Percentiles rank a stretch among this genome's conserved stretches.
Conservation (phyloP, 805 yeast genomes). For the Suhomyces pyralidae region DNA sequence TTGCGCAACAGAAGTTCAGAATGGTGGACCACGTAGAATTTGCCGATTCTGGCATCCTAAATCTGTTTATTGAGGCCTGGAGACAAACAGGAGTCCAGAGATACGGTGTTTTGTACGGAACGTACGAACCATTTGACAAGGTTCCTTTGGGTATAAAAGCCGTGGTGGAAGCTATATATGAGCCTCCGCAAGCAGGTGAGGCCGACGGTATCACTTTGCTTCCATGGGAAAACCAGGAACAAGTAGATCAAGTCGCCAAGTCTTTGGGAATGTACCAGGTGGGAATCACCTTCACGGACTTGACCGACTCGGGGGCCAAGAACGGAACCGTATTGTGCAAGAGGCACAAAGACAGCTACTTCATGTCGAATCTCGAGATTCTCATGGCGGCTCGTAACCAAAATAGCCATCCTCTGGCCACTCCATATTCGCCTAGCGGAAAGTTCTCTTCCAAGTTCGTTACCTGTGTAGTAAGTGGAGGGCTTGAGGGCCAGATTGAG, state of each 20-base stretch:
- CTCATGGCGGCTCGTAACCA: slow-evolving; percentile 82
- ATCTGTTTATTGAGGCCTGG: slow-evolving; percentile 89
- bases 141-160: slow-evolving; percentile 95
- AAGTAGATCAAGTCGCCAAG: slow-evolving; percentile 53
- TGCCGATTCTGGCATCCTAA: slow-evolving; percentile 66
- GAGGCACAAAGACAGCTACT: slow-evolving; percentile 88
- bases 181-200: slow-evolving; percentile 85
- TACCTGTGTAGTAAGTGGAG: slow-evolving; percentile 93
- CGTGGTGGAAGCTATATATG: slow-evolving; percentile 89
- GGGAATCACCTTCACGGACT: slow-evolving; percentile 87
- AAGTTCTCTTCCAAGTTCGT: slow-evolving; percentile 83
- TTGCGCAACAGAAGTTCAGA: slow-evolving; percentile 84
- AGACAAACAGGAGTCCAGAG: slow-evolving; percentile 85
- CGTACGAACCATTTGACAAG: slow-evolving; percentile 70
- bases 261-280: slow-evolving; percentile 64
- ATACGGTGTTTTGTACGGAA: slow-evolving; percentile 80
- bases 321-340: slow-evolving; percentile 90
- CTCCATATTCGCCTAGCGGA: slow-evolving; percentile 63
- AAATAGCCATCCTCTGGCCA: slow-evolving; percentile 54
- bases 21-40: slow-evolving; percentile 98
- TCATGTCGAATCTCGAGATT: slow-evolving; percentile 83
- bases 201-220: slow-evolving; percentile 74
- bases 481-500: slow-evolving; percentile 81
- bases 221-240: slow-evolving; percentile 52
- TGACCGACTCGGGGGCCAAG: slow-evolving; percentile 80